A percentile compares a stretch with the other conserved stretches of the same genome.
Evolutionary conservation across 192 early-diverging fungal species (phyloP).

Genomic region (Kappamyces sp.): DNA sequence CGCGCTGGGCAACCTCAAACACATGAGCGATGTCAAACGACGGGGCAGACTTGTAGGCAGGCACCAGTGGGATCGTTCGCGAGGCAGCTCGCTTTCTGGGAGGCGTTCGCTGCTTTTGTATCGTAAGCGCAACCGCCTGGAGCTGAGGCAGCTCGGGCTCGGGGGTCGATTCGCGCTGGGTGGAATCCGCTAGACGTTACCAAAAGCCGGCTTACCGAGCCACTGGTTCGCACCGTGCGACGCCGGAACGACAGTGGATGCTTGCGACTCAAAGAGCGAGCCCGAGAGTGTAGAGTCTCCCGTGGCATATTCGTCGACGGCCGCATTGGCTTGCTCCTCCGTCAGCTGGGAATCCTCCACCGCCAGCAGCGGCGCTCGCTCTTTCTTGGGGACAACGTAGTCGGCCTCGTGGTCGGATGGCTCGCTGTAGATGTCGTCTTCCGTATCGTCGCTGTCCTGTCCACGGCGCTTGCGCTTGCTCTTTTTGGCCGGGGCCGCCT

Average conservation of each 20-base stretch:
- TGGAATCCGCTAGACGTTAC: neutral
- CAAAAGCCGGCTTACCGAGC: neutral
- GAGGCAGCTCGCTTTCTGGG: constrained; percentile 10
- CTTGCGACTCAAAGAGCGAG: too few species aligned
- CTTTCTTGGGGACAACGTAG: too few species aligned
- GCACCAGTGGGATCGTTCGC: constrained; percentile 1
- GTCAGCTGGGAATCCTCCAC: too few species aligned
- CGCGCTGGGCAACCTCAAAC: constrained; percentile 39
- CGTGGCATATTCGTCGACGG: too few species aligned
- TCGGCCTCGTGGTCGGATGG: too few species aligned
- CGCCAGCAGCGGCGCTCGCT: too few species aligned
- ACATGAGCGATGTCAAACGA: constrained; percentile 40
- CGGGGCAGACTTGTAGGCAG: constrained; percentile 1
- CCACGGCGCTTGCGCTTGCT: neutral
- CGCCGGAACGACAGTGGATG: too few species aligned
- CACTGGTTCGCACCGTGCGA: neutral
- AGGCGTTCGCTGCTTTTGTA: neutral
- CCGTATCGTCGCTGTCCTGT: neutral
- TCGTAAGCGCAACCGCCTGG: neutral
- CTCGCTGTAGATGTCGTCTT: neutral
- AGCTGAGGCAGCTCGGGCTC: neutral
- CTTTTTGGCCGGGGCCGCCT: neutral
- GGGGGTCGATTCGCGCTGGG: neutral
- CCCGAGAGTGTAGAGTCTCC: too few species aligned
- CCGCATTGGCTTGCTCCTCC: too few species aligned